Conservation (phyloP, 78 protist species). For the Tieghemostelium lacteum region DNA sequence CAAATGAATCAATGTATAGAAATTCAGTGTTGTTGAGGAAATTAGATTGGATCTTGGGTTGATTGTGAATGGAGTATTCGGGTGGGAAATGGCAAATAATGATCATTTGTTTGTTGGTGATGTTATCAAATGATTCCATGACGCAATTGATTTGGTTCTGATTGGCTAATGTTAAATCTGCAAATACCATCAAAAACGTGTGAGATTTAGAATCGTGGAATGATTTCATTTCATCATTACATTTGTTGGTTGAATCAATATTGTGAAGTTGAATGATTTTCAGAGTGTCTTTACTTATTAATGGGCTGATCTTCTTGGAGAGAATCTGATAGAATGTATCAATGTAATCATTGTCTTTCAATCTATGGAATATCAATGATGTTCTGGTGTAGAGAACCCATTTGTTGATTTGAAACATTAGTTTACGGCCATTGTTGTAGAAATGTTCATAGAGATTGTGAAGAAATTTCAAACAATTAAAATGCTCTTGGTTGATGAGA, state of each 20-base stretch:
- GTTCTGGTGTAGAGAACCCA: slow-evolving; percentile 53
- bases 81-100: slow-evolving; percentile 70
- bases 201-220: background rate
- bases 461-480: slow-evolving; percentile 34
- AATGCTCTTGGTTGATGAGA: slow-evolving; percentile 63
- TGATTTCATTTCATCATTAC: background rate
- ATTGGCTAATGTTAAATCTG: slow-evolving; percentile 38
- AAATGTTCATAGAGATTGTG: background rate
- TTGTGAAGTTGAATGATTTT: slow-evolving; percentile 2
- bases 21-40: slow-evolving; percentile 8
- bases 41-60: slow-evolving; percentile 21
- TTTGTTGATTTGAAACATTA: too few relatives aligned
- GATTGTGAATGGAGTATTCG: slow-evolving; percentile 22
- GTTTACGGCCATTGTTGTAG: too few relatives aligned
- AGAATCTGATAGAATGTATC: slow-evolving; percentile 7
- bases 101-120: background rate
- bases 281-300: background rate
- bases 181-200: slow-evolving; percentile 19
- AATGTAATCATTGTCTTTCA: slow-evolving; percentile 15
- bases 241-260: background rate
- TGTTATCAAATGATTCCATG: slow-evolving; percentile 5
- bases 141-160: slow-evolving; percentile 49
- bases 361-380: background rate
- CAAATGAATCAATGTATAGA: slow-evolving; percentile 19
- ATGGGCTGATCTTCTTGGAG: background rate